phyloP scores from a whole-genome alignment of 2,329 filamentous ascomycete species.

The Gaeumannomyces sp. region DNA sequence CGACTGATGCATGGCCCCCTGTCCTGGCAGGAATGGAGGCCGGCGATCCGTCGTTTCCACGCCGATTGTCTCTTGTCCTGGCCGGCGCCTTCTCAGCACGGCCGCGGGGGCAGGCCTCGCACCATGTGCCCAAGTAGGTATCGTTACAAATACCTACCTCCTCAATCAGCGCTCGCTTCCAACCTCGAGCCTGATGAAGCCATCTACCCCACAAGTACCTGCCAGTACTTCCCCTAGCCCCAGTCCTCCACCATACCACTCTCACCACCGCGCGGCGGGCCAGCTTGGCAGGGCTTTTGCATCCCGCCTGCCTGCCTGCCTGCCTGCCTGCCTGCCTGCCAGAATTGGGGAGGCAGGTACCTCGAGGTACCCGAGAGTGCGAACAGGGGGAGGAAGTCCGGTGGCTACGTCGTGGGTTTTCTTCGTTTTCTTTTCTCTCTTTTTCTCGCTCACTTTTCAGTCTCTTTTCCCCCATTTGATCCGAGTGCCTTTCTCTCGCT shows the following conservation, averaged over 20 bases:
- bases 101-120: not conserved
- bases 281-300: not conserved
- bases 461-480: not conserved
- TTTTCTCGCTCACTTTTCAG: not conserved
- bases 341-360: not conserved
- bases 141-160: no score
- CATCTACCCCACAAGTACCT: not conserved
- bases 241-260: not conserved
- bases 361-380: not conserved
- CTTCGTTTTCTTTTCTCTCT: conserved; percentile 6
- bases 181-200: not conserved
- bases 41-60: not conserved
- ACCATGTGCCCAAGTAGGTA: no score
- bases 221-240: not conserved
- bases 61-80: not conserved
- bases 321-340: not conserved
- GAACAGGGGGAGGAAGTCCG: not conserved
- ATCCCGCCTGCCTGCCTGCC: not conserved
- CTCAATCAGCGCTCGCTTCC: not conserved
- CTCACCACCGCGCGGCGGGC: no score
- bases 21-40: not conserved
- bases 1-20: not conserved
- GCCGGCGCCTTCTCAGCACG: not conserved
- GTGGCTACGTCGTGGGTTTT: not conserved
- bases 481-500: not conserved